Base-by-base conservation (phyloP, 345 rosid species). In the Brassica cretica region DNA sequence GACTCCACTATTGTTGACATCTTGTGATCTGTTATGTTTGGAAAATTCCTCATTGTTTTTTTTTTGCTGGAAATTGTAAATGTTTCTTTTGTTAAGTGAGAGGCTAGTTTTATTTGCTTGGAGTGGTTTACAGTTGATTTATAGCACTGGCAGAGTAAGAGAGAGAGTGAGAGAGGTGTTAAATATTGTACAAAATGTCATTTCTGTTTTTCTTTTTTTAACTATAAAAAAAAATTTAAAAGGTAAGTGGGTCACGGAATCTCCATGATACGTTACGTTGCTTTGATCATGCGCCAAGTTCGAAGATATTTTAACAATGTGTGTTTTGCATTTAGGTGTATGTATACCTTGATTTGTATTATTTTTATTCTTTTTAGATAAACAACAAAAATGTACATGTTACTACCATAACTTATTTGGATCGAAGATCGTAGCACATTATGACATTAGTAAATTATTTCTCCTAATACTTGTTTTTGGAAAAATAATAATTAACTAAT, bases 181-280 rank as follows among this genome's bases (percentile, higher is more conserved):
- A 24, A 73, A 60, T 49, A 67, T 49, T 73, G 55, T 44, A 67
- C 59, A 73, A 41, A 65, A 8, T 78, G 65, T 61, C 46, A 35
- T 68, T 68, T 67, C 33, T 59, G 0, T 33, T 39, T 25, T 7
- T 68, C 0, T 30, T 33, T 19, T 29, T 6, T 0, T 44, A 21
- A 19, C 3, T 33, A 68, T 10, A 29, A 73, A 68, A 8, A 0
- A 14, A 51, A 18, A 18, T 1, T 51, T 37, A 30, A 79, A 79
- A 68, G 78, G 79, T 69, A 39, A 63, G 77, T 74, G 76, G 79
- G 79, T 74, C 82, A 80, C 82, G 82, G 82, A 74, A 69, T 80
- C 79, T 64, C 68, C 79, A 75, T 80, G 79, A 74, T 70, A 70
- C 63, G 82, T 74, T 79, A 79, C 74, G 39, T 74, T 70, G 75